Conservation (phyloP, 2,329 filamentous ascomycete species). For the Penicillium sp. region DNA sequence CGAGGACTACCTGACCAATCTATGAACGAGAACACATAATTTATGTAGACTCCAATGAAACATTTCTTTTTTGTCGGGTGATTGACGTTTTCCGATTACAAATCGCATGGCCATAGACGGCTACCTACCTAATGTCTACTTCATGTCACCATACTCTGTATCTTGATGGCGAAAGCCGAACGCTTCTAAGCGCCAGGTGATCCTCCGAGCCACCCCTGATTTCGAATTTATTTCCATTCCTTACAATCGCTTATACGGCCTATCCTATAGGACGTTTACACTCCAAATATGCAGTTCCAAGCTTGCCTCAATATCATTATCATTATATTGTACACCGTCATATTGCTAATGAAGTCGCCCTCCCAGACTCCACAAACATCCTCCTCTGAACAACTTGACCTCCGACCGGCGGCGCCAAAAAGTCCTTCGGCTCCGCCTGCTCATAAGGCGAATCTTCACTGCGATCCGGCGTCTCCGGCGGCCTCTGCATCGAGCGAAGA, state of each 20-base stretch:
- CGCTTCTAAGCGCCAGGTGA: not conserved
- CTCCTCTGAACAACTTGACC: constrained; percentile 10
- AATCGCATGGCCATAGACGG: constrained; percentile 10
- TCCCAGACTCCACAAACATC: constrained; percentile 9
- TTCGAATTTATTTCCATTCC: not conserved
- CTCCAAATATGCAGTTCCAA: not conserved
- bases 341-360: not conserved
- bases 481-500: constrained; percentile 19
- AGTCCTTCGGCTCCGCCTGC: constrained; percentile 12
- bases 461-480: constrained; percentile 10
- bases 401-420: constrained; percentile 4
- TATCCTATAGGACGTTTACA: not conserved
- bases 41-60: constrained; percentile 22
- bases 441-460: constrained; percentile 5
- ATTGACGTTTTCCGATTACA: constrained; percentile 7
- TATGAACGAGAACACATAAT: constrained; percentile 56
- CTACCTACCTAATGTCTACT: not conserved
- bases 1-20: constrained; percentile 98
- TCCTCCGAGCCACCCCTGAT: not conserved
- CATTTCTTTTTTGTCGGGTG: constrained; percentile 4
- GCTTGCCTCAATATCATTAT: not conserved
- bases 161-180: not conserved
- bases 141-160: not conserved
- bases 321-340: not conserved
- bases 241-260: too few relatives aligned